Conservation (phyloP, 768 basidiomycete genomes). For the Phylloporus arenicola region DNA sequence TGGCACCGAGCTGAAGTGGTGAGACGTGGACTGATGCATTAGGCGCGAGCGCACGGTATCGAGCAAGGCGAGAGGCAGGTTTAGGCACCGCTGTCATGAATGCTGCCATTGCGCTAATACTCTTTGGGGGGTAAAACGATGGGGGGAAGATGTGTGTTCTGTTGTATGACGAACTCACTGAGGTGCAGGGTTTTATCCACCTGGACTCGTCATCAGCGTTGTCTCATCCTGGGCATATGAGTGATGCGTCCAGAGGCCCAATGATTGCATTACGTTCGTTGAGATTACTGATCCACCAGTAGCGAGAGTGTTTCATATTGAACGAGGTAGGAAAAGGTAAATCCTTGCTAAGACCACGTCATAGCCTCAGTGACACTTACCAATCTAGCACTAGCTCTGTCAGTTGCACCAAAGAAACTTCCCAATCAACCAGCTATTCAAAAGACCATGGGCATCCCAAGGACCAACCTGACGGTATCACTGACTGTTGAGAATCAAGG, state of each 20-base stretch:
- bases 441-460: too few relatives aligned
- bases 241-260: neutral
- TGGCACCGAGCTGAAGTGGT: conserved; percentile 23
- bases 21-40: conserved; percentile 41
- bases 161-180: neutral
- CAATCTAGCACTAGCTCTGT: too few relatives aligned
- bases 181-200: neutral
- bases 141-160: neutral
- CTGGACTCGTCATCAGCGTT: neutral
- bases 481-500: neutral
- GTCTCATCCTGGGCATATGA: neutral
- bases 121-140: neutral
- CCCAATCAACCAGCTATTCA: too few relatives aligned
- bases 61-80: conserved; percentile 18
- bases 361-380: too few relatives aligned
- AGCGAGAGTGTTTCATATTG: neutral
- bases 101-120: neutral
- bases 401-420: too few relatives aligned
- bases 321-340: too few relatives aligned
- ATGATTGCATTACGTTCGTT: neutral
- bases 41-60: conserved; percentile 35
- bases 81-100: conserved; percentile 14
- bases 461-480: too few relatives aligned
- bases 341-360: too few relatives aligned
- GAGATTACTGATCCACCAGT: neutral